Evolutionary conservation across 2,329 filamentous ascomycete genomes (phyloP), one percentile per base, ranked within the genome.

Genomic region (Cryphonectria naterciae): DNA sequence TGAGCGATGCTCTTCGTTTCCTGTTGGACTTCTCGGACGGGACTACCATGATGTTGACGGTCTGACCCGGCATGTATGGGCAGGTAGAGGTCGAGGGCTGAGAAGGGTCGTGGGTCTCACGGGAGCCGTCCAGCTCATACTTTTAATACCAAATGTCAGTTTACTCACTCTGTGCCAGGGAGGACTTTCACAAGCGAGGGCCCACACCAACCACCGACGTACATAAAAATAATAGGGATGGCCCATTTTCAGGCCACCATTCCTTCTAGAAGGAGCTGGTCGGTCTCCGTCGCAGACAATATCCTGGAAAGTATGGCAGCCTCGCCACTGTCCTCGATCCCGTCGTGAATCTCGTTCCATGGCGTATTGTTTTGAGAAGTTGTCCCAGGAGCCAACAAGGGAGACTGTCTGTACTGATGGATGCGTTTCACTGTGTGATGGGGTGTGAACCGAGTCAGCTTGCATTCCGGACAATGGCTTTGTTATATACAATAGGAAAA

Each of bases 201-300:
- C 46, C 67, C 41, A 37, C 65, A 61, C 62, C 69, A 70, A 65
- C 69, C 69, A 73, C 62, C 56, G 56, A 72, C 92, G 82, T 84
- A 97, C 94, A 82, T 96, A 98, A 85, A 97, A 98, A 87, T 95
- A 98, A 81, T 98, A 98, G 22, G 92, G 96, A 72, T 92, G 90
- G 61, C 95, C 95, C 93, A 97, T 97, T 81, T 92, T 96, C 74
- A 98, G 86, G 67, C 92, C 95, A 70, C 94, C 94, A 75, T 88
- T 88, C 76, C 93, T 88, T 76, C 88, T 89, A 46, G 85, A 82
- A 35, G 80, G 81, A 67, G 83, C 85, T 75, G 84, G 80, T 65
- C 84, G 79, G 72, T 91, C 86, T 70, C 94, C 93, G 81, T 97
- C 93, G 76, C 91, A 94, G 76, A 93, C 90, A 78, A 97, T 96